These are phyloP conservation scores for Agaricus blazei DNA, from an alignment of 768 basidiomycete species.

Conservation along the genomic window DNA sequence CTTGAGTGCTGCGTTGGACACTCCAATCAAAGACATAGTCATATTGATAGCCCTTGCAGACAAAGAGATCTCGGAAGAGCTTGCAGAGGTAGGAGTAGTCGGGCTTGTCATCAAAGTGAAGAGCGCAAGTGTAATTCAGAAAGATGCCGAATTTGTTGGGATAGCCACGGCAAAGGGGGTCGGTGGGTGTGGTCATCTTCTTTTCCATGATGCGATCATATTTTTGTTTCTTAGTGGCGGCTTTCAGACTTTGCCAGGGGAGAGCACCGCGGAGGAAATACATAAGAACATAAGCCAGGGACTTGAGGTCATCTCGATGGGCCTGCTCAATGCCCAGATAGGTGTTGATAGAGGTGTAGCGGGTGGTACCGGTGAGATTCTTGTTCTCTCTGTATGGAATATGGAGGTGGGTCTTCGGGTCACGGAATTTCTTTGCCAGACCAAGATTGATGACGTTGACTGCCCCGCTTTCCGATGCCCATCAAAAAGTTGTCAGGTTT, in stretches of 20 bases:
- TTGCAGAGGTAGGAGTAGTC: slow-evolving; percentile 99
- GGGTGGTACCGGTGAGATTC: slow-evolving; percentile 97
- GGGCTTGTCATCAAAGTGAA: slow-evolving; percentile 99
- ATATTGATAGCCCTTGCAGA: slow-evolving; percentile 97
- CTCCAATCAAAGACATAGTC: slow-evolving; percentile 99
- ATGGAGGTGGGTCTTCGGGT: slow-evolving; percentile 99
- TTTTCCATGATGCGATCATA: slow-evolving; percentile 99
- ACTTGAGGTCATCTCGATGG: slow-evolving; percentile 96
- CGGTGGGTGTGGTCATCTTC: slow-evolving; percentile 99
- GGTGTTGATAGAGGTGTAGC: slow-evolving; percentile 99
- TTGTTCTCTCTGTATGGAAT: slow-evolving; percentile 99
- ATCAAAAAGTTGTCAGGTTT: slow-evolving; percentile 99
- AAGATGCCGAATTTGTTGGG: slow-evolving; percentile 99
- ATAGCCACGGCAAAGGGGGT: slow-evolving; percentile 97
- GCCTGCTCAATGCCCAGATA: slow-evolving; percentile 98
- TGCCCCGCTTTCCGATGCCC: slow-evolving; percentile 99
- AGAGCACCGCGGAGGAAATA: slow-evolving; percentile 98
- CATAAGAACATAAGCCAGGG: slow-evolving; percentile 98
- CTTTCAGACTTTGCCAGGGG: slow-evolving; percentile 99
- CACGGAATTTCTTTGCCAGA: slow-evolving; percentile 99
- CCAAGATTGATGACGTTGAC: slow-evolving; percentile 99
- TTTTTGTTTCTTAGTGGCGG: slow-evolving; percentile 99
- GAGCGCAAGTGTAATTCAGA: slow-evolving; percentile 97
- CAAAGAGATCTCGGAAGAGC: slow-evolving; percentile 97
- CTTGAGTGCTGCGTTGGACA: slow-evolving; percentile 71